A percentile compares a stretch with the other conserved stretches of the same genome.
phyloP scores from a whole-genome alignment of 2,329 filamentous ascomycete genomes.

The Bipolaris victoriae region DNA sequence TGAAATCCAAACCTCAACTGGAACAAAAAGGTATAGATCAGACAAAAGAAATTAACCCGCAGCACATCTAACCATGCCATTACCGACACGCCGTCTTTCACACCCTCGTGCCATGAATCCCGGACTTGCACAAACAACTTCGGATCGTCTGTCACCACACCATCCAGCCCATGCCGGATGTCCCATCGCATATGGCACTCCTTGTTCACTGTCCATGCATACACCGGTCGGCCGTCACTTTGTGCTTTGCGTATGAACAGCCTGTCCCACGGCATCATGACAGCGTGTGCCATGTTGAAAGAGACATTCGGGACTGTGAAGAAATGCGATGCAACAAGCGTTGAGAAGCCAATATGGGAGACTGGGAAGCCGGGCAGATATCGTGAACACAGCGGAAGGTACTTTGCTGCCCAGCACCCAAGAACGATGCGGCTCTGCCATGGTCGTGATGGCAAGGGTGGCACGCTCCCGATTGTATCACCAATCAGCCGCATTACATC shows the following conservation, averaged over 20 bases:
- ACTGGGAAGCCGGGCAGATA: conserved; percentile 69
- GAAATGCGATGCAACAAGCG: conserved; percentile 73
- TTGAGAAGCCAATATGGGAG: conserved; percentile 72
- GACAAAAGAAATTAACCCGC: conserved; percentile 42
- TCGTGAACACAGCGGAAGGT: conserved; percentile 66
- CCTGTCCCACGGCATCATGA: conserved; percentile 69
- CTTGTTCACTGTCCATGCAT: conserved; percentile 88
- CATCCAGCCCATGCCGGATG: conserved; percentile 70
- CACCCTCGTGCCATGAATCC: conserved; percentile 50
- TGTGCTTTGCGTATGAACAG: conserved; percentile 70
- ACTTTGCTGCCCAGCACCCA: conserved; percentile 82
- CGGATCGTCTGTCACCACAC: conserved; percentile 86
- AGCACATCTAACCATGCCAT: conserved; percentile 40
- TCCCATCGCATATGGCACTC: conserved; percentile 81
- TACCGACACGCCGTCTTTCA: conserved; percentile 37
- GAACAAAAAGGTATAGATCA: conserved; percentile 44
- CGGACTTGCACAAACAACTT: conserved; percentile 67
- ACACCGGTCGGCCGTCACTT: conserved; percentile 64
- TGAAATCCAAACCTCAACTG: conserved; percentile 39
- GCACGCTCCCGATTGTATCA: conserved; percentile 64
- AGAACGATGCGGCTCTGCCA: conserved; percentile 79
- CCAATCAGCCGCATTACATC: conserved; percentile 74
- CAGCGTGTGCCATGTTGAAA: conserved; percentile 77
- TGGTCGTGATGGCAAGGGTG: conserved; percentile 51
- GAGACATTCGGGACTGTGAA: conserved; percentile 70